Percentiles rank a stretch among this genome's conserved stretches.
These are phyloP conservation scores for Boechera stricta DNA, from an alignment of 345 rosid genomes.

Conservation along the genomic window DNA sequence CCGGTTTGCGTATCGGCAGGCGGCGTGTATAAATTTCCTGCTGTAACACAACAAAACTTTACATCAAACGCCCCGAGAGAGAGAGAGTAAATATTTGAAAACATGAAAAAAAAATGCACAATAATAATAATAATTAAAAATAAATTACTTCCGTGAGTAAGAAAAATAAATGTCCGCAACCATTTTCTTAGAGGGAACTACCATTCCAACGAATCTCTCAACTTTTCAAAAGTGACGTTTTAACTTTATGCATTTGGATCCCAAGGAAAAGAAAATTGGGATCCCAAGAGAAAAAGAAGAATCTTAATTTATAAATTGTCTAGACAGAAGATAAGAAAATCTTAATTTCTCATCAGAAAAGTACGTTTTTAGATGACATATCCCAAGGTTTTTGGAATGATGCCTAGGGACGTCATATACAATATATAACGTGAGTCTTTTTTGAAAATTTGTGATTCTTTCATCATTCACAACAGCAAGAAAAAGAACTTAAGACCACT, in stretches of 20 bases:
- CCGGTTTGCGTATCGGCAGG: slow-evolving; percentile 48
- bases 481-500: neutral
- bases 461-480: neutral
- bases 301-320: slow-evolving; percentile 5
- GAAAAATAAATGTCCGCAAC: neutral
- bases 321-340: slow-evolving; percentile 14
- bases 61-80: no score
- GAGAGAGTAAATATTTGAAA: neutral
- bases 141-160: neutral
- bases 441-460: neutral
- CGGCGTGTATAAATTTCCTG: slow-evolving; percentile 46
- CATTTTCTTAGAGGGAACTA: neutral
- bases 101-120: slow-evolving; percentile 1
- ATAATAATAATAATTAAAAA: neutral
- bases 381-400: slow-evolving; percentile 37
- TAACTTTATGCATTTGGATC: slow-evolving; percentile 38
- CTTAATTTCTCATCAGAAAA: slow-evolving; percentile 25
- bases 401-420: neutral
- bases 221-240: slow-evolving; percentile 36
- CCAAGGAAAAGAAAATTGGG: slow-evolving; percentile 23
- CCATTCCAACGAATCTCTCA: slow-evolving; percentile 23
- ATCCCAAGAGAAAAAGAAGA: slow-evolving; percentile 18
- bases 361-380: slow-evolving; percentile 22
- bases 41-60: neutral
- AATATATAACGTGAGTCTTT: neutral